These are phyloP conservation scores for Polygonum maritimum DNA, from an alignment of 148 eudicot genomes.

Conservation along the genomic window DNA sequence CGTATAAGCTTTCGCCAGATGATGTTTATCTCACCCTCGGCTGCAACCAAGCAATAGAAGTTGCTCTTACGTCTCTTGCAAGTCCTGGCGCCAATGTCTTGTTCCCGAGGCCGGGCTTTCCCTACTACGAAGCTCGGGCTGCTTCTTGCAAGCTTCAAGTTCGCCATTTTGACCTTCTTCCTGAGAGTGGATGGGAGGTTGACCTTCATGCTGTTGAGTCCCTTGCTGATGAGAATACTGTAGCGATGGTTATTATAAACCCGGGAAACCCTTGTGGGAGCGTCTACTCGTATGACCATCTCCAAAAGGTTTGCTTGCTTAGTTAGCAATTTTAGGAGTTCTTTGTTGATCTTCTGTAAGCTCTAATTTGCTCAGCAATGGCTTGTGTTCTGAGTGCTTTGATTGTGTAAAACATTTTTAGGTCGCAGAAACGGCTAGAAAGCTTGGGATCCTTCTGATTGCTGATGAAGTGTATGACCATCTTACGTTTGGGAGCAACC, in stretches of 20 bases:
- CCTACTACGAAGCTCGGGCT: slow-evolving; percentile 20
- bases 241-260: slow-evolving; percentile 32
- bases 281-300: slow-evolving; percentile 26
- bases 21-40: slow-evolving; percentile 30
- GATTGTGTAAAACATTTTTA: not conserved
- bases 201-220: slow-evolving; percentile 27
- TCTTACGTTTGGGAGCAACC: slow-evolving; percentile 24
- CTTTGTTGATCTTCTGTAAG: too few species aligned
- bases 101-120: slow-evolving; percentile 30
- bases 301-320: slow-evolving; percentile 19
- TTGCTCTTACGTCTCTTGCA: slow-evolving; percentile 17
- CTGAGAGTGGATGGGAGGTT: slow-evolving; percentile 31
- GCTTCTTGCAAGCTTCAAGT: slow-evolving; percentile 16
- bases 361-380: too few species aligned
- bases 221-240: slow-evolving; percentile 28
- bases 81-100: slow-evolving; percentile 24
- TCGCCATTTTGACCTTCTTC: slow-evolving; percentile 29
- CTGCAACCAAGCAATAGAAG: slow-evolving; percentile 23
- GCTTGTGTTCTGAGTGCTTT: not conserved
- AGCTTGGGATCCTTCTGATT: slow-evolving; percentile 28
- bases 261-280: slow-evolving; percentile 39
- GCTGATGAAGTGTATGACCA: slow-evolving; percentile 38
- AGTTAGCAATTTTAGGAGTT: not conserved
- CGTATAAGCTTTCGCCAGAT: slow-evolving; percentile 26
- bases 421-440: slow-evolving; percentile 33